Conservation (phyloP, 192 early-diverging fungal genomes). For the Mortierella hygrophila region DNA sequence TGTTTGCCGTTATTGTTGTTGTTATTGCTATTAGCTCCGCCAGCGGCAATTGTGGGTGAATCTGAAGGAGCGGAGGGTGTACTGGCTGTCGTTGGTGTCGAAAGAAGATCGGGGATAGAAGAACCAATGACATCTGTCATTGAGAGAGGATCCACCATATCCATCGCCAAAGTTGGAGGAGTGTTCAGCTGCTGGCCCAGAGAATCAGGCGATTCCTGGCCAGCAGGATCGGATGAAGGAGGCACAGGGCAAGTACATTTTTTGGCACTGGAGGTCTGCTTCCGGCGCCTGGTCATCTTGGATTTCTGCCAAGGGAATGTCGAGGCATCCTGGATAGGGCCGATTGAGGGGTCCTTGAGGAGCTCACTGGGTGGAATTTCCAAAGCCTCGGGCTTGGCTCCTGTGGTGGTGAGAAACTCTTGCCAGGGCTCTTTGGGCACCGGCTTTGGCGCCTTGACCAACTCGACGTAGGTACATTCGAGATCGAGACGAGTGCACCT, state of each 20-base stretch:
- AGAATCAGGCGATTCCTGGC: slow-evolving; percentile 30
- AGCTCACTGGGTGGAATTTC: slow-evolving; percentile 35
- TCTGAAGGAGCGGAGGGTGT: neutral
- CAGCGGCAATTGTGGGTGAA: neutral
- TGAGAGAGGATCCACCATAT: neutral
- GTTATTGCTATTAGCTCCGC: neutral
- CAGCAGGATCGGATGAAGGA: slow-evolving; percentile 38
- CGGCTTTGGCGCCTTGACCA: slow-evolving; percentile 42
- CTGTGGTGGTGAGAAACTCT: slow-evolving; percentile 50
- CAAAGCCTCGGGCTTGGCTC: slow-evolving; percentile 49
- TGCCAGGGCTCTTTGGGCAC: slow-evolving; percentile 49
- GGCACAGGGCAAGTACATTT: slow-evolving; percentile 40
- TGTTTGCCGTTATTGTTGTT: neutral
- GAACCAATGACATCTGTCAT: slow-evolving; percentile 1
- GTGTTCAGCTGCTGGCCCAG: neutral
- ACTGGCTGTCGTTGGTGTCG: neutral
- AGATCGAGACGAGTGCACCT: slow-evolving; percentile 53
- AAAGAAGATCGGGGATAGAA: slow-evolving; percentile 4
- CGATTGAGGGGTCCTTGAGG: slow-evolving; percentile 29
- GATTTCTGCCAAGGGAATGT: slow-evolving; percentile 54
- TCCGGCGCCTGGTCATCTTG: slow-evolving; percentile 43
- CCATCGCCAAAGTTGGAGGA: neutral
- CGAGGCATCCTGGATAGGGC: slow-evolving; percentile 35
- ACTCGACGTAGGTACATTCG: slow-evolving; percentile 54
- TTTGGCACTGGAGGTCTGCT: slow-evolving; percentile 24